Evolutionary conservation across 306 rosid species (phyloP).

Genomic region (Mimosa bimucronata): DNA sequence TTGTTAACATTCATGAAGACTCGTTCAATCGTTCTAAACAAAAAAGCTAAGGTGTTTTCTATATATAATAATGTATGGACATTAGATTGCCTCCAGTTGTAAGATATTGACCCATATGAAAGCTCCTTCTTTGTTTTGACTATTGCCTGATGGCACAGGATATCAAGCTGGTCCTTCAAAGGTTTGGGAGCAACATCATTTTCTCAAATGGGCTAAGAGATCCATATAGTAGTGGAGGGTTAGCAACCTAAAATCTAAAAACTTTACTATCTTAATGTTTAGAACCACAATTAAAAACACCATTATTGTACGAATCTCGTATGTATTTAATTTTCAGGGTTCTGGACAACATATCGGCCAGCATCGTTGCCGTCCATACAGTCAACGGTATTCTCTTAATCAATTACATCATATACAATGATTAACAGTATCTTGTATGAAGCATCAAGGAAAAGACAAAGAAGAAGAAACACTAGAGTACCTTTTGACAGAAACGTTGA

Average conservation of each 20-base stretch:
- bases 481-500: not conserved
- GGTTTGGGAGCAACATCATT: slow-evolving; percentile 70
- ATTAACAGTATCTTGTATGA: not conserved
- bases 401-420: not conserved
- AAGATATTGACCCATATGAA: not conserved
- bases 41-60: not conserved
- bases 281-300: not conserved
- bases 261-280: not conserved
- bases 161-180: slow-evolving; percentile 51
- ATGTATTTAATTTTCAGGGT: slow-evolving; percentile 45
- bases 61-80: not conserved
- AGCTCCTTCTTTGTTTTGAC: not conserved
- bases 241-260: slow-evolving; percentile 11
- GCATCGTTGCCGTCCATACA: slow-evolving; percentile 47
- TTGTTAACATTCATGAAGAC: not conserved
- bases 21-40: not conserved
- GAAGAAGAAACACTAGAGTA: not conserved
- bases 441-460: not conserved
- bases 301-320: not conserved
- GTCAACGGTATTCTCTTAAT: slow-evolving; percentile 34
- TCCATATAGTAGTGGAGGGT: slow-evolving; percentile 73
- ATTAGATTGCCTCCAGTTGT: not conserved
- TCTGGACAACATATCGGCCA: slow-evolving; percentile 51
- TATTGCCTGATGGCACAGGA: slow-evolving; percentile 43
- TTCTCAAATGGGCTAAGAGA: slow-evolving; percentile 80